Evolutionary conservation across 1,139 yeast species (phyloP), one percentile per base, ranked within the genome.

Genomic region (Lizanozyma gosingica): DNA sequence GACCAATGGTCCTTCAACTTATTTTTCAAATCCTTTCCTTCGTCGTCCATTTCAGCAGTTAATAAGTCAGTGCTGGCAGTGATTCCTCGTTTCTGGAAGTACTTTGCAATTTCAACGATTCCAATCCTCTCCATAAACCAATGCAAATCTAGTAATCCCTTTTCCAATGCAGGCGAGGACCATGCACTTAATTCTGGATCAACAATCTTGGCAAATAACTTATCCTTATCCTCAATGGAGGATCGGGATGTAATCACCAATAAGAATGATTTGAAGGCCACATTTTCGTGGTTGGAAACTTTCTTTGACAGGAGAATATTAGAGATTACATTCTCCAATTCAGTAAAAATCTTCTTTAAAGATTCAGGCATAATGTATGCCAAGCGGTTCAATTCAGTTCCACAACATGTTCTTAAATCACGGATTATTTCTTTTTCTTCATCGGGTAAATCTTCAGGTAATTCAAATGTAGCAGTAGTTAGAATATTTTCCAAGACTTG

Each of bases 41-140:
- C 82, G n/a, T 86, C 95, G 61, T 94, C 98, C 85, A 94, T 90
- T 41, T 77, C 73, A 0, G 94, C 83, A 39, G 78, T 76, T 40
- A 90, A 60, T 41, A 94, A 63, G 56, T 90, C 80, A 1, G 95
- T 83, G 18, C 71, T 63, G 2, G 90, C 87, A 1, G 85, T 74
- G 22, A 90, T 92, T 4, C 86, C 87, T 49, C 97, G 71, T 14
- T 78, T 74, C 48, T 82, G 81, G 61, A 94, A 90, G 55, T 94
- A 94, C 42, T 84, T 83, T 0, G 97, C 95, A 54, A 94, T 92
- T 56, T 80, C 80, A 3, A 88, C 97, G 40, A 94, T 86, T 3
- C 98, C 98, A 42, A 94, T 74, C 52, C 97, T 75, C 60, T 90
- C 97, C 97, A 92, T 90, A 52, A 94, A 94, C 97, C 97, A 90